Base-by-base conservation (phyloP, 306 rosid genomes). In the Prinsepia uniflora region DNA sequence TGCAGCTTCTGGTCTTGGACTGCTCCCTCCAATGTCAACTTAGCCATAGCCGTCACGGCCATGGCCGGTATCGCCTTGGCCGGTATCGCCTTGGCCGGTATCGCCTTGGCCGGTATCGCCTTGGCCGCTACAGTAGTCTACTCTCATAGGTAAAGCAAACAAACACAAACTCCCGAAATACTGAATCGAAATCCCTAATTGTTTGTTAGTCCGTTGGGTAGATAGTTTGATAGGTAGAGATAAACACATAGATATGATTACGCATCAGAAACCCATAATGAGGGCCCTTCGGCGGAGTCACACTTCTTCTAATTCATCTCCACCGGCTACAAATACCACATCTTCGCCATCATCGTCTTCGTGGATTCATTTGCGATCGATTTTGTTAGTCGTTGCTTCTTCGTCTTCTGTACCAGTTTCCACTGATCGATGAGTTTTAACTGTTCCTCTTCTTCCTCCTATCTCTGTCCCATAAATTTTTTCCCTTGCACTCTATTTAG, bases 11-110 rank as follows among this genome's bases (percentile, higher is more conserved):
- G 80, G 80, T 40, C 71, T 36, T 70, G 71, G 59, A 47, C 72
- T 18, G 72, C 72, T 34, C 30, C 81, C n/a, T 56, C 76, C 76
- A 77, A 77, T 71, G 81, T 77, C 66, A 72, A 76, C 59, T 47
- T 77, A 71, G 76, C 76, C 55, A 19, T 77, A 67, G 68, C 72
- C 46, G 81, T 77, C 72, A 77, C 81, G 76, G 81, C 76, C 72
- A 71, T 71, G 81, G 81, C 75, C 63, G 76, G 81, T 6, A 71
- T 77, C 11, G 81, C 81, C 76, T 77, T 77, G 81, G 76, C 76
- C 81, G 76, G n/a, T n/a, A n/a, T 77, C 11, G 81, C 81, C 76
- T 77, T 77, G 81, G 76, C 76, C 81, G 76, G n/a, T n/a, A n/a
- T n/a, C n/a, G 81, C 76, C 72, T 65, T 71, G 81, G 81, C 75